Base-by-base conservation (phyloP, 805 yeast genomes). In the Nematodospora valgi region DNA sequence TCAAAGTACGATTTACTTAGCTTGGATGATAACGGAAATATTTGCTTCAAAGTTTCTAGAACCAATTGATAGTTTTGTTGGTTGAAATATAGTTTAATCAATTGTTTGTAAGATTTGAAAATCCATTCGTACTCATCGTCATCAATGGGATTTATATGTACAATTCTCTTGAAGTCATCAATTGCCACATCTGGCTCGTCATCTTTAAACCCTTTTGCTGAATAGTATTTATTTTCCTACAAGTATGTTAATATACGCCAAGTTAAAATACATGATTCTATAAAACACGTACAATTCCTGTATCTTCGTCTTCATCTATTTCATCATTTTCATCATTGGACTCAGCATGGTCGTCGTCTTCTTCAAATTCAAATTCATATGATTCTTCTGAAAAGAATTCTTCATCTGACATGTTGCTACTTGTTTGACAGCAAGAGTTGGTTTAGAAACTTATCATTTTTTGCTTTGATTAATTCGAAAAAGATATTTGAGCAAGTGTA, bases 321-420 rank as follows among this genome's bases (percentile, higher is more conserved):
- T 53, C 62, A n/a, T 56, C 56, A 8, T 50, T 52, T 12, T 49
- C 59, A 22, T 35, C 41, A 38, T 30, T 52, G 17, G n/a, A n/a
- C n/a, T n/a, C n/a, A n/a, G 40, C 41, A 6, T 54, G 59, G 14
- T 53, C 64, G 8, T 60, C 60, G 7, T 60, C 64, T 27, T 58
- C 62, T 29, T 62, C 68, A 30, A 64, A 63, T 37, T 64, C 70
- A 34, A 63, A 63, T 34, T 64, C 70, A 36, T 62, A 64, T 16
- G 68, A 62, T 39, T 64, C 70, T 34, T 64, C 62, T 32, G 50
- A 45, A 43, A 44, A 62, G 16, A 58, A 64, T 16, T 56, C 60
- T 21, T 61, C 66, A 34, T 63, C 64, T 9, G 67, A 60, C 65
- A 62, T 61, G 28, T n/a, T n/a, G n/a, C n/a, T n/a, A n/a, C n/a